Percentiles rank a stretch among this genome's conserved stretches.
These are phyloP conservation scores for Spongispora temasekensis DNA, from an alignment of 1,284 basidiomycete species.

Conservation along the genomic window DNA sequence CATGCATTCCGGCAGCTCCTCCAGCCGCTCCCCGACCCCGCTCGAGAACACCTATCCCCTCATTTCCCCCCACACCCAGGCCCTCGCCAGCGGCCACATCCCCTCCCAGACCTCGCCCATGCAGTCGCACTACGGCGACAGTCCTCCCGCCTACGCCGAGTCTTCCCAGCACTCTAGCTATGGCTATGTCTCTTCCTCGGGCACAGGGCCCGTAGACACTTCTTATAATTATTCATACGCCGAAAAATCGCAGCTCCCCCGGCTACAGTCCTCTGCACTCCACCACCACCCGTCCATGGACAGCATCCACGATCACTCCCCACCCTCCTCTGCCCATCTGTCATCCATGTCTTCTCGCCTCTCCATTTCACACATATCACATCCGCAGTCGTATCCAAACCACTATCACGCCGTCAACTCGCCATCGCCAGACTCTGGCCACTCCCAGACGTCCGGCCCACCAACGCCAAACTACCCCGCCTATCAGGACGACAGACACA, in stretches of 20 bases:
- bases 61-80: constrained; percentile 33
- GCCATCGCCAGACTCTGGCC: constrained; percentile 38
- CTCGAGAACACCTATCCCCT: constrained; percentile 42
- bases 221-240: constrained; percentile 33
- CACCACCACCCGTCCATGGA: constrained; percentile 32
- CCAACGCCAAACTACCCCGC: constrained; percentile 49
- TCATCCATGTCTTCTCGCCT: constrained; percentile 36
- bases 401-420: constrained; percentile 39
- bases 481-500: constrained; percentile 45
- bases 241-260: constrained; percentile 33
- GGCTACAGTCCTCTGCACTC: constrained; percentile 27
- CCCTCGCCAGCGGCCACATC: constrained; percentile 28
- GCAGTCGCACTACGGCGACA: constrained; percentile 34
- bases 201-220: constrained; percentile 25
- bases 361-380: constrained; percentile 42
- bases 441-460: constrained; percentile 46
- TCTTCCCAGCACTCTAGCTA: constrained; percentile 45
- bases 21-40: constrained; percentile 45
- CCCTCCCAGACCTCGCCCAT: constrained; percentile 35
- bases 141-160: constrained; percentile 45
- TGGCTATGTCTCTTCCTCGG: constrained; percentile 41
- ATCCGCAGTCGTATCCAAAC: constrained; percentile 37
- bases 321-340: constrained; percentile 33
- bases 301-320: constrained; percentile 33
- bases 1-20: constrained; percentile 39